Base-by-base conservation (phyloP, 202 grass and related monocot genomes). In the Schoenoplectus tabernaemontani region DNA sequence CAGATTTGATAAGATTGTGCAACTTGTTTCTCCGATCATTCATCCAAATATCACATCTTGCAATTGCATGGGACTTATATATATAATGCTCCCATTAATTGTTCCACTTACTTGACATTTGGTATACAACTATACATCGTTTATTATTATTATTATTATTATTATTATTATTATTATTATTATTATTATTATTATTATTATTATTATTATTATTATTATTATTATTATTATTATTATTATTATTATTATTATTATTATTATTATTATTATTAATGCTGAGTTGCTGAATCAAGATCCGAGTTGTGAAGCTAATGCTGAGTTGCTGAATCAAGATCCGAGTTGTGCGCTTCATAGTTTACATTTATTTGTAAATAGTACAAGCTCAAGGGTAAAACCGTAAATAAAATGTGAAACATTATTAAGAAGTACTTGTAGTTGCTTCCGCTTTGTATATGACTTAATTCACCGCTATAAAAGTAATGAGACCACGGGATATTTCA, bases 301-400 rank as follows among this genome's bases (percentile, higher is more conserved):
- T n/a, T n/a, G n/a, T n/a, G n/a, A n/a, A n/a, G n/a, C n/a, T n/a
- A n/a, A n/a, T n/a, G n/a, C n/a, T n/a, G n/a, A n/a, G n/a, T n/a
- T n/a, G n/a, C 58, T 64, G 57, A 80, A 39, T 80, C 77, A 47
- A 80, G 77, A 80, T 80, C 77, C 59, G 43, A 80, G 77, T 80
- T 64, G 20, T 46, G 22, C 77, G 58, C 38, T 80, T 50, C 77
- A 80, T 64, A 33, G 64, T 74, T 74, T 51, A 32, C 69, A 73
- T 73, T 73, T 73, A 73, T 30, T 50, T 6, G 30, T 71, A 44
- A 24, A 0, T 42, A 26, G 47, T 24, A 71, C 66, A 26, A 47
- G 22, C 10, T 46, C 17, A 67, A 67, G 23, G 3, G 4, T 26
- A 28, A 71, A 51, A 39, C 6, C 6, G 16, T 64, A 17, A 64